phyloP scores from a whole-genome alignment of 257 asterid genomes.

The Capsicum baccatum region DNA sequence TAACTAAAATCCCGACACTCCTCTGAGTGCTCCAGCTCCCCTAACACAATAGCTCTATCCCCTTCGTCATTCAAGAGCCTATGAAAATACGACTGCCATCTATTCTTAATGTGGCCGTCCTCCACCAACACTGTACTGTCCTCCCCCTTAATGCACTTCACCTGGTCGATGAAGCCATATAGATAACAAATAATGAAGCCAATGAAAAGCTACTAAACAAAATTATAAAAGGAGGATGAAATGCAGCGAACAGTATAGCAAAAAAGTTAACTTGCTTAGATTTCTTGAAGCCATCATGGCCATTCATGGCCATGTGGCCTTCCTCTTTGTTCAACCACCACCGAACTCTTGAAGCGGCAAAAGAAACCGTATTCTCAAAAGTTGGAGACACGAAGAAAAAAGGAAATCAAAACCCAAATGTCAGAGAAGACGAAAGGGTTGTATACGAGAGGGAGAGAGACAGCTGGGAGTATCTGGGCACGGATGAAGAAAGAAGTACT shows the following conservation, averaged over 20 bases:
- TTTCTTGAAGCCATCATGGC: constrained; percentile 61
- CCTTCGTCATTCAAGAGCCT: too few species aligned
- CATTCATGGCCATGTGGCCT: constrained; percentile 53
- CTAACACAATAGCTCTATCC: too few species aligned
- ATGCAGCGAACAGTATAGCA: not conserved
- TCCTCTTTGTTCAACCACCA: constrained; percentile 56
- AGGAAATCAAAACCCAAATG: constrained; percentile 9
- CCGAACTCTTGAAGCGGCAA: constrained; percentile 45
- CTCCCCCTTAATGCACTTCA: too few species aligned
- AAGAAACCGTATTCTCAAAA: not conserved
- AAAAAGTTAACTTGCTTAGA: constrained; percentile 50
- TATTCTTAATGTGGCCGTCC: too few species aligned
- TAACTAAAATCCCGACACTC: too few species aligned
- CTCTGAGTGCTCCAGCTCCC: too few species aligned
- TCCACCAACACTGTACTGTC: too few species aligned
- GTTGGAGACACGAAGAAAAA: not conserved
- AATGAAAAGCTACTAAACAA: not conserved
- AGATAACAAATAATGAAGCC: not conserved
- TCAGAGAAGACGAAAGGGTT: not conserved
- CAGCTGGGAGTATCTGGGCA: not conserved
- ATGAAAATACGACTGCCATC: too few species aligned
- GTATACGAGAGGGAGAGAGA: not conserved
- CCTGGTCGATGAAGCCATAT: too few species aligned
- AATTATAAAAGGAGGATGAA: not conserved
- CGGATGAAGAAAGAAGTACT: too few species aligned